Percentiles rank a stretch among this genome's conserved stretches.
These are phyloP conservation scores for Ustilago crameri DNA, from an alignment of 1,284 basidiomycete species.

Conservation along the genomic window DNA sequence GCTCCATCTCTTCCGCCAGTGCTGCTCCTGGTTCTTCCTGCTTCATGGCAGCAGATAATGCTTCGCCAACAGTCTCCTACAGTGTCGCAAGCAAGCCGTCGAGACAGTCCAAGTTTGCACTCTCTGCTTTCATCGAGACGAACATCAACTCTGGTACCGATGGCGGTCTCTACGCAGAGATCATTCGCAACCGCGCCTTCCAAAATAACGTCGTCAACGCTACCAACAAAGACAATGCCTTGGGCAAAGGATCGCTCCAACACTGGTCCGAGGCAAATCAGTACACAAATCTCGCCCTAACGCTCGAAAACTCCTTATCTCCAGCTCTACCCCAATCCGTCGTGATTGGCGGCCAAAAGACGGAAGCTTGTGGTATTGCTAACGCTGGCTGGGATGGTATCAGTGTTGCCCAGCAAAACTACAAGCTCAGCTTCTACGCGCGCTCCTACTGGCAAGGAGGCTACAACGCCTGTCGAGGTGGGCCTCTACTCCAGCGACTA, in stretches of 20 bases:
- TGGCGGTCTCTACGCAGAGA: slow-evolving; percentile 54
- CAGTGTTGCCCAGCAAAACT: slow-evolving; percentile 29
- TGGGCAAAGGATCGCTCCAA: slow-evolving; percentile 35
- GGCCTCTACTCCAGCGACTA: slow-evolving; percentile 38
- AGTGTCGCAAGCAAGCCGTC: slow-evolving; percentile 25
- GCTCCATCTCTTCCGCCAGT: slow-evolving; percentile 3
- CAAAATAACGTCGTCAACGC: slow-evolving; percentile 27
- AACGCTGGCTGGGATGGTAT: slow-evolving; percentile 49
- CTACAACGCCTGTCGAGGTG: slow-evolving; percentile 21
- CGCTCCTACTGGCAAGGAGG: slow-evolving; percentile 21
- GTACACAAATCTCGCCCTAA: slow-evolving; percentile 31
- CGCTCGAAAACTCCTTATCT: slow-evolving; percentile 17
- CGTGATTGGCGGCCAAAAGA: slow-evolving; percentile 19
- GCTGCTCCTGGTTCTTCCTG: slow-evolving; percentile 7
- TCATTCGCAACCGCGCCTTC: slow-evolving; percentile 51
- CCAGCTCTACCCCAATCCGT: slow-evolving; percentile 39
- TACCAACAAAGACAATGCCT: slow-evolving; percentile 8
- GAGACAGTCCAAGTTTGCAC: slow-evolving; percentile 27
- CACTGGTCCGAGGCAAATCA: slow-evolving; percentile 23
- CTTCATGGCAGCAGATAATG: neutral
- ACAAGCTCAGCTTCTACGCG: slow-evolving; percentile 45
- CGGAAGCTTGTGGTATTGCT: slow-evolving; percentile 28
- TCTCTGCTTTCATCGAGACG: slow-evolving; percentile 47
- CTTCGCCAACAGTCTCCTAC: slow-evolving; percentile 18
- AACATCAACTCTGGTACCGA: slow-evolving; percentile 55